Percentiles rank a stretch among this genome's conserved stretches.
phyloP scores from a whole-genome alignment of 305 asterid species.

The Ruellia speciosa region DNA sequence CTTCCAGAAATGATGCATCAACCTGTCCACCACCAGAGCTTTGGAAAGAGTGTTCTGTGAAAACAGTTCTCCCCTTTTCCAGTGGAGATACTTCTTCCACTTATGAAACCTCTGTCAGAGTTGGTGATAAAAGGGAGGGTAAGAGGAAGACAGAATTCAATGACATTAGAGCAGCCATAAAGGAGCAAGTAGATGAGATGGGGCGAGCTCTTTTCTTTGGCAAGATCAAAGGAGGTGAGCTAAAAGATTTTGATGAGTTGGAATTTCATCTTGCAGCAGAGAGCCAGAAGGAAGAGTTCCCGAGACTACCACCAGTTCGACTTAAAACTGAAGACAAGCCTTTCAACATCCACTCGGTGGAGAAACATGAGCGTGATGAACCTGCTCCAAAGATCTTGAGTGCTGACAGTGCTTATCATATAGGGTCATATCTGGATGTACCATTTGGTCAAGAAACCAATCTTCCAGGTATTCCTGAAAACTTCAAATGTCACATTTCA shows the following conservation, averaged over 20 bases:
- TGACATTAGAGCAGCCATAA: conserved; percentile 51
- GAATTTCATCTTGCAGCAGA: conserved; percentile 46
- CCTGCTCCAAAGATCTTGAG: conserved; percentile 47
- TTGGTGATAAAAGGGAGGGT: conserved; percentile 50
- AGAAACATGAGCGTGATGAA: conserved; percentile 70
- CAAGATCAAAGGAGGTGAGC: conserved; percentile 48
- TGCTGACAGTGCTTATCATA: conserved; percentile 58
- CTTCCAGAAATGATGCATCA: conserved; percentile 47
- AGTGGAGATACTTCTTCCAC: conserved; percentile 58
- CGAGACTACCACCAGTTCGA: conserved; percentile 82
- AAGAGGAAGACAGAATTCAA: conserved; percentile 49
- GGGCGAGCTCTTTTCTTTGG: conserved; percentile 71
- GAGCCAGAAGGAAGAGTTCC: conserved; percentile 83
- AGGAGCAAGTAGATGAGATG: conserved; percentile 81
- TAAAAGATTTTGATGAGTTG: conserved; percentile 42
- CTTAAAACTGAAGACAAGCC: conserved; percentile 85
- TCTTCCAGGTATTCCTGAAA: conserved; percentile 46
- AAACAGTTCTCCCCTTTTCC: conserved; percentile 62
- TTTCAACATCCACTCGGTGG: conserved; percentile 78
- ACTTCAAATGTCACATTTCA: conserved; percentile 15
- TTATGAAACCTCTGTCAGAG: conserved; percentile 33
- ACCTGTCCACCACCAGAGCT: conserved; percentile 35
- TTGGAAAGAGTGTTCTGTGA: conserved; percentile 64
- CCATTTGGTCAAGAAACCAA: conserved; percentile 88
- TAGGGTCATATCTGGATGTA: conserved; percentile 88